Evolutionary conservation across 768 basidiomycete genomes (phyloP), one percentile per base, ranked within the genome.

Genomic region (Lactifluus subvellereus): DNA sequence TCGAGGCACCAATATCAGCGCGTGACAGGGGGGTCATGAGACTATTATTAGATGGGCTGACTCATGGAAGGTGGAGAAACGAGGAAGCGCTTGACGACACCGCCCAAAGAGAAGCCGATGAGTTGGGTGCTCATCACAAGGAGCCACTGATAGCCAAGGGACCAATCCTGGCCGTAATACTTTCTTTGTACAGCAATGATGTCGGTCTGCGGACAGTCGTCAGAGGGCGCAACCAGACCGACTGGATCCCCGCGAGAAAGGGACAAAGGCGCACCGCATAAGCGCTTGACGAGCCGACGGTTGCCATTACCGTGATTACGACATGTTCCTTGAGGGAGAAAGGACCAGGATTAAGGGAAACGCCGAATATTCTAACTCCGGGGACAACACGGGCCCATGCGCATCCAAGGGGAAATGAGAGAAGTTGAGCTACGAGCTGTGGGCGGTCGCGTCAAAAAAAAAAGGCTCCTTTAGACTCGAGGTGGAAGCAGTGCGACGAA

Each of bases 61-160:
- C 74, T 87, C 88, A 77, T 74, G 37, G 72, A 73, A 3, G 73
- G 82, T 66, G 77, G 91, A 67, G 68, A 83, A 70, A 77, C 90
- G 42, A 92, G 80, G 79, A 91, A 91, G 11, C 90, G 84, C 35
- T 87, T 83, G 6, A 81, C 80, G 42, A 89, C 74, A 14, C 89
- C 89, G 49, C 90, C 91, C 59, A 91, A 84, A 4, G 89, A 91
- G 77, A 92, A 92, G 13, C 91, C 89, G 58, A 91, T 89, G 59
- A 89, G 71, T 68, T 91, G 79, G 0, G 88, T 89, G 14, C 86
- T 76, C 80, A 91, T 83, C 30, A 91, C 86, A 22, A 91, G 74
- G 73, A 91, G 82, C 85, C 89, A 88, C 75, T 89, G 87, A 72
- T 91, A 88, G 81, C 65, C 70, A 61, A 81, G 53, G 45, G 67